Conservation (phyloP, 2,329 filamentous ascomycete genomes). For the Fragosphaeria purpurea region DNA sequence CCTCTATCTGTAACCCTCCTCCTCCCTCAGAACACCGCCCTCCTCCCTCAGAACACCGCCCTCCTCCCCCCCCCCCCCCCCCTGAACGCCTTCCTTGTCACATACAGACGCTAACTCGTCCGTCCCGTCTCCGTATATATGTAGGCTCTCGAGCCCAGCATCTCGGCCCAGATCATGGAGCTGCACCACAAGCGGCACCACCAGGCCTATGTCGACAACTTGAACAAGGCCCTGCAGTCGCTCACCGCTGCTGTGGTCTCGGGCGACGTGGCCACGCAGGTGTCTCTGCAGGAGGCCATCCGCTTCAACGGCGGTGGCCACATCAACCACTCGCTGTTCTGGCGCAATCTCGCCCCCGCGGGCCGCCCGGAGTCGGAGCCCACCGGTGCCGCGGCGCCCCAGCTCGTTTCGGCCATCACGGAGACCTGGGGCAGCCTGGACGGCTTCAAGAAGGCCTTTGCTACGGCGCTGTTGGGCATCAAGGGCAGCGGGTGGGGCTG, state of each 20-base stretch:
- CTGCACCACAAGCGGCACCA: constrained; percentile 92
- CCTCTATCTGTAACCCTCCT: constrained; percentile 28
- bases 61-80: too few species aligned
- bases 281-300: constrained; percentile 52
- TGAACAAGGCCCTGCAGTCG: constrained; percentile 71
- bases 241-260: constrained; percentile 46
- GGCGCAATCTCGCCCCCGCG: constrained; percentile 59
- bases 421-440: constrained; percentile 59
- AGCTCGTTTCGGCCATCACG: constrained; percentile 49
- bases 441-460: constrained; percentile 56
- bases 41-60: too few species aligned
- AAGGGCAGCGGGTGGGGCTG: constrained; percentile 86
- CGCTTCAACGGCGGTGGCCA: constrained; percentile 61
- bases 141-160: constrained; percentile 48
- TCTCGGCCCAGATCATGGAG: constrained; percentile 92
- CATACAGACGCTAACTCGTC: too few species aligned
- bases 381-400: constrained; percentile 16
- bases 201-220: constrained; percentile 83
- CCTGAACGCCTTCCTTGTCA: too few species aligned
- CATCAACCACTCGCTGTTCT: constrained; percentile 59
- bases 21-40: too few species aligned
- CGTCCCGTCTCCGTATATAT: too few species aligned
- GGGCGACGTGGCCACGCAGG: constrained; percentile 47
- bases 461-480: constrained; percentile 54
- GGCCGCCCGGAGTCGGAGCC: constrained; percentile 46